Conservation (phyloP, 306 rosid species). For the Erythrophleum fordii region DNA sequence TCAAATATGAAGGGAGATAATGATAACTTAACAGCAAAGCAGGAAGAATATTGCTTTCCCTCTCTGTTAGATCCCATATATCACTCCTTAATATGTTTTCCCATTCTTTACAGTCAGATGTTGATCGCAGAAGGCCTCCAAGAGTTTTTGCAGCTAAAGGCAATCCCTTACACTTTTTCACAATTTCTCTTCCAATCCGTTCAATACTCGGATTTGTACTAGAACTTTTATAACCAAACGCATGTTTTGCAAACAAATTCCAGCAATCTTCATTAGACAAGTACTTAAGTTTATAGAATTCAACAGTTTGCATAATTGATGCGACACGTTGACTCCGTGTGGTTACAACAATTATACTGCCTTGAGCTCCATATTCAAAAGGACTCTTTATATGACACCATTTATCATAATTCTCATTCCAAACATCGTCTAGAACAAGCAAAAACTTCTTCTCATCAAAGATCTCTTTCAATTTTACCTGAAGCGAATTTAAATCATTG, state of each 20-base stretch:
- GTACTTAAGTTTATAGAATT: constrained; percentile 26
- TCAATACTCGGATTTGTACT: constrained; percentile 7
- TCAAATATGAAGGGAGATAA: constrained; percentile 42
- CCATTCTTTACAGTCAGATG: neutral
- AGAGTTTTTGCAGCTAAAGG: constrained; percentile 52
- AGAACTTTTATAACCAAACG: constrained; percentile 25
- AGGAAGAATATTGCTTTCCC: constrained; percentile 31
- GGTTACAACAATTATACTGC: constrained; percentile 53
- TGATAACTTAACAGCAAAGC: constrained; percentile 47
- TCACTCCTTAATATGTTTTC: constrained; percentile 28
- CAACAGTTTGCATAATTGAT: constrained; percentile 27
- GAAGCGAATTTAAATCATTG: constrained; percentile 45
- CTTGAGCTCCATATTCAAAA: constrained; percentile 43
- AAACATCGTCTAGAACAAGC: constrained; percentile 59
- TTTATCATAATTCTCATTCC: constrained; percentile 49
- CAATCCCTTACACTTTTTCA: constrained; percentile 50
- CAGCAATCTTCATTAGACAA: constrained; percentile 36
- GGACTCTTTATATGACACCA: constrained; percentile 37
- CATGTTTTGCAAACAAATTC: constrained; percentile 43
- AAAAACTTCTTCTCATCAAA: constrained; percentile 40
- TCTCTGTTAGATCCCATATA: constrained; percentile 24
- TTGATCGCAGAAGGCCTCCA: constrained; percentile 43
- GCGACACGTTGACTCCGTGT: constrained; percentile 43
- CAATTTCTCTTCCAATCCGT: constrained; percentile 45
- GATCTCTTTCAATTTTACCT: constrained; percentile 25